Evolutionary conservation across 768 basidiomycete species (phyloP).

Genomic region (Sporobolomyces roseus): DNA sequence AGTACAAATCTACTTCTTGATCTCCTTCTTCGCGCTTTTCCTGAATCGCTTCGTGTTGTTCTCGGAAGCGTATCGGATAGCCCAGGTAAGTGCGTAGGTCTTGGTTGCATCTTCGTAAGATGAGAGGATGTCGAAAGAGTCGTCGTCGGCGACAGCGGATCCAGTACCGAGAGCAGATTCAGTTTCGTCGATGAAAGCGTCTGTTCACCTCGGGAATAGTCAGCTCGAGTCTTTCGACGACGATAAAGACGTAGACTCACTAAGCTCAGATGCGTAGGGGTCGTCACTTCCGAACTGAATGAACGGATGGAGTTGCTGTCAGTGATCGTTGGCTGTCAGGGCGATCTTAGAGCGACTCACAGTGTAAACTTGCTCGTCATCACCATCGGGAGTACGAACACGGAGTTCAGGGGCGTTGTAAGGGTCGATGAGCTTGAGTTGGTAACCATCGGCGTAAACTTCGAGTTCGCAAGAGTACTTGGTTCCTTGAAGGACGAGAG

Average conservation of each 20-base stretch:
- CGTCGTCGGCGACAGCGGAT: conserved; percentile 44
- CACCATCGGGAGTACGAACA: conserved; percentile 56
- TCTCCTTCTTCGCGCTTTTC: conserved; percentile 23
- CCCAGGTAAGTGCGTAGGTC: conserved; percentile 46
- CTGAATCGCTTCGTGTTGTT: conserved; percentile 28
- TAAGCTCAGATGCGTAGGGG: conserved; percentile 35
- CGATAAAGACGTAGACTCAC: not conserved
- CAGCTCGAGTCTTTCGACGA: not conserved
- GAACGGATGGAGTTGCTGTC: too few relatives aligned
- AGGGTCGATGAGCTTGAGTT: conserved; percentile 60
- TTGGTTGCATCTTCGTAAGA: conserved; percentile 42
- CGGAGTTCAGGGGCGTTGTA: conserved; percentile 87
- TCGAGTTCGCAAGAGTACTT: conserved; percentile 43
- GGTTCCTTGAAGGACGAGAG: conserved; percentile 80
- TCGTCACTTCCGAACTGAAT: conserved; percentile 34
- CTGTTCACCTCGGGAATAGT: not conserved
- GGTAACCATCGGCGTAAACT: conserved; percentile 77
- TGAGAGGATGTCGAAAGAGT: conserved; percentile 36
- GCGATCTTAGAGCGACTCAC: conserved; percentile 36
- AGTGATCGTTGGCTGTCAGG: too few relatives aligned
- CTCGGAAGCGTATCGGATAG: conserved; percentile 40
- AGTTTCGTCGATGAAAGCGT: conserved; percentile 44
- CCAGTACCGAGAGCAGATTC: conserved; percentile 25
- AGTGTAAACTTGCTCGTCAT: conserved; percentile 42
- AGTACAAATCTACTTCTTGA: not conserved